Percentiles rank a stretch among this genome's conserved stretches.
These are phyloP conservation scores for Fraxinus excelsior DNA, from an alignment of 257 asterid species.

Conservation along the genomic window DNA sequence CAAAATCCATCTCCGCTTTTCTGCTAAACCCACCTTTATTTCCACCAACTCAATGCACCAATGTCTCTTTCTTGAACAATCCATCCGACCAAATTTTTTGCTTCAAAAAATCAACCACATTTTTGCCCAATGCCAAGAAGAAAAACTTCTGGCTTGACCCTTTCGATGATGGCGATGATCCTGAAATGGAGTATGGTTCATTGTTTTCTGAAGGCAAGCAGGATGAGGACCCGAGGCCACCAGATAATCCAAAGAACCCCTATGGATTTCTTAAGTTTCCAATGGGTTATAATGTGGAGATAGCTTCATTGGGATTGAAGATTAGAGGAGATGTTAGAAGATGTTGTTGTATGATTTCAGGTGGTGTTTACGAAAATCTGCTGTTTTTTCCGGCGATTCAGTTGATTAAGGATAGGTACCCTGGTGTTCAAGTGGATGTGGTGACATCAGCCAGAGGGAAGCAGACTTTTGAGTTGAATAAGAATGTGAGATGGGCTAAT, in stretches of 20 bases:
- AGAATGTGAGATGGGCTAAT: conserved; percentile 81
- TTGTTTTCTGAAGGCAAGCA: conserved; percentile 72
- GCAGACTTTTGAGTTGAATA: conserved; percentile 72
- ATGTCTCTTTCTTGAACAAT: conserved; percentile 27
- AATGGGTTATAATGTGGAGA: conserved; percentile 64
- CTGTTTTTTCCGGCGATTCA: conserved; percentile 80
- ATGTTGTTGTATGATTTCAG: conserved; percentile 76
- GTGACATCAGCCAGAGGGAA: conserved; percentile 71
- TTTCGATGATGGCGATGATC: conserved; percentile 77
- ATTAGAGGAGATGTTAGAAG: conserved; percentile 83
- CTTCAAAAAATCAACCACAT: conserved; percentile 27
- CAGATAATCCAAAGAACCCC: conserved; percentile 72
- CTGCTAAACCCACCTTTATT: conserved; percentile 37
- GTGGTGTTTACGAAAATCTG: conserved; percentile 83
- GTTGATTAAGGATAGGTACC: conserved; percentile 81
- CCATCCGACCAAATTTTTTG: conserved; percentile 17
- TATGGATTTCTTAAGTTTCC: conserved; percentile 89
- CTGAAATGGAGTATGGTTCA: conserved; percentile 71
- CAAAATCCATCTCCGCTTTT: conserved; percentile 47
- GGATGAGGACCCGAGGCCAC: conserved; percentile 80
- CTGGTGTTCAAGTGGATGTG: conserved; percentile 77
- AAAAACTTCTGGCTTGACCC: conserved; percentile 85
- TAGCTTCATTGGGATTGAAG: conserved; percentile 73
- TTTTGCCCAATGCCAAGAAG: conserved; percentile 53
- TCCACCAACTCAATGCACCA: conserved; percentile 36